These are phyloP conservation scores for Emericellopsis terricola DNA, from an alignment of 495 filamentous ascomycete species.

Conservation along the genomic window DNA sequence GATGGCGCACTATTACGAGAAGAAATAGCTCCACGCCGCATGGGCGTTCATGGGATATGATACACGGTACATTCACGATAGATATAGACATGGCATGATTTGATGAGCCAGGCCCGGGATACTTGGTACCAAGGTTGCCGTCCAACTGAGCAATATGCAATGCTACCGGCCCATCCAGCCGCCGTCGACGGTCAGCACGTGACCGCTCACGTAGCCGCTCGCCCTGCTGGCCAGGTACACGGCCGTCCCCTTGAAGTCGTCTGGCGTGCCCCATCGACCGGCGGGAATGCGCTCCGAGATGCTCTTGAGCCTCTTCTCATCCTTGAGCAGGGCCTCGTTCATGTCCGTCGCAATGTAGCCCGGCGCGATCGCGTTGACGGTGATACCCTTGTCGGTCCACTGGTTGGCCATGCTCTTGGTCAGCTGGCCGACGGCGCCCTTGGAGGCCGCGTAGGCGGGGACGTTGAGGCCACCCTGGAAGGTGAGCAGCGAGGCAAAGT, in stretches of 20 bases:
- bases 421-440: slow-evolving; percentile 71
- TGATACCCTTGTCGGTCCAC: slow-evolving; percentile 64
- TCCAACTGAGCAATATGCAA: no score
- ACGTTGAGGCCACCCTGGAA: slow-evolving; percentile 89
- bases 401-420: slow-evolving; percentile 82
- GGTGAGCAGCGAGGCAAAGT: slow-evolving; percentile 64
- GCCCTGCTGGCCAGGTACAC: slow-evolving; percentile 64
- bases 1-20: slow-evolving; percentile 91
- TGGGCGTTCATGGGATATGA: no score
- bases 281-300: slow-evolving; percentile 75
- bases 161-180: slow-evolving; percentile 86
- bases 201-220: slow-evolving; percentile 67
- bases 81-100: no score
- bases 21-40: no score
- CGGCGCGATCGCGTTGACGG: slow-evolving; percentile 64
- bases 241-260: slow-evolving; percentile 75
- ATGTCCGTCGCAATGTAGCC: slow-evolving; percentile 83
- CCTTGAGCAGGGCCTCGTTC: slow-evolving; percentile 68
- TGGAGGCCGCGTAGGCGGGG: slow-evolving; percentile 78
- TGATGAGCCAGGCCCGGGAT: no score
- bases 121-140: no score
- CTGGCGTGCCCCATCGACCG: slow-evolving; percentile 69
- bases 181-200: slow-evolving; percentile 69
- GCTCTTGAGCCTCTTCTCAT: slow-evolving; percentile 45
- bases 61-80: no score